Conservation (phyloP, 179 eudicot genomes). For the Pouteria campechiana region DNA sequence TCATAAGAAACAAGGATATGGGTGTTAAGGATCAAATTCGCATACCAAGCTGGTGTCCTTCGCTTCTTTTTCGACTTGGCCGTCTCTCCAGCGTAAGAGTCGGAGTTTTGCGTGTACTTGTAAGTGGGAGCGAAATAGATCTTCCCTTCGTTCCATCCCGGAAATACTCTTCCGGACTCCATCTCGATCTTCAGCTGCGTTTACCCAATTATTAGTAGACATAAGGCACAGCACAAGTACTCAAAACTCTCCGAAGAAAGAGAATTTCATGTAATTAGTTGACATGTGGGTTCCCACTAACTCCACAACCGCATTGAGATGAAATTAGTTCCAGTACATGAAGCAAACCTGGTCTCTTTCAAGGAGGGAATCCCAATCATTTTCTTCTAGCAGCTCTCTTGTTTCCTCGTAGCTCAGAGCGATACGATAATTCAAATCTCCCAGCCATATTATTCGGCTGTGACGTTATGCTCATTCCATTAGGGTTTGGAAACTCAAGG, state of each 20-base stretch:
- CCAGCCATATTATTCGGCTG: conserved; percentile 79
- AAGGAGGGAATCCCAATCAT: conserved; percentile 66
- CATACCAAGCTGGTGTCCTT: conserved; percentile 82
- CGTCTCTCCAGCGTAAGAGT: conserved; percentile 67
- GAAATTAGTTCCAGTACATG: background rate
- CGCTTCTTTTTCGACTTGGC: conserved; percentile 65
- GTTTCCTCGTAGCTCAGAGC: conserved; percentile 73
- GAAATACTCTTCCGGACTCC: conserved; percentile 63
- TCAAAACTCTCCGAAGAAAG: too few relatives aligned
- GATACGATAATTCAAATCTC: conserved; percentile 81
- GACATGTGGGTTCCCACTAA: too few relatives aligned
- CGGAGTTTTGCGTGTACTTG: conserved; percentile 73
- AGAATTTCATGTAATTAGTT: too few relatives aligned
- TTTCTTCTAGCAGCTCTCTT: conserved; percentile 40
- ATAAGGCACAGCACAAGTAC: too few relatives aligned
- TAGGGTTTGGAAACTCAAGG: background rate
- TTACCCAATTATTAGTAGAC: background rate
- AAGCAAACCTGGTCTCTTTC: conserved; percentile 71
- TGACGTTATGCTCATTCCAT: conserved; percentile 1
- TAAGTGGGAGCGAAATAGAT: conserved; percentile 84
- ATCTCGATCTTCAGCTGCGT: conserved; percentile 48
- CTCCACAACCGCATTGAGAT: too few relatives aligned
- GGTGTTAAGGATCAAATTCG: too few relatives aligned
- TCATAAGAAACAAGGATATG: too few relatives aligned
- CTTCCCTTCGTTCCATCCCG: conserved; percentile 66